These are phyloP conservation scores for Helenozyma rhizophorensis DNA, from an alignment of 805 yeast species.

Conservation along the genomic window DNA sequence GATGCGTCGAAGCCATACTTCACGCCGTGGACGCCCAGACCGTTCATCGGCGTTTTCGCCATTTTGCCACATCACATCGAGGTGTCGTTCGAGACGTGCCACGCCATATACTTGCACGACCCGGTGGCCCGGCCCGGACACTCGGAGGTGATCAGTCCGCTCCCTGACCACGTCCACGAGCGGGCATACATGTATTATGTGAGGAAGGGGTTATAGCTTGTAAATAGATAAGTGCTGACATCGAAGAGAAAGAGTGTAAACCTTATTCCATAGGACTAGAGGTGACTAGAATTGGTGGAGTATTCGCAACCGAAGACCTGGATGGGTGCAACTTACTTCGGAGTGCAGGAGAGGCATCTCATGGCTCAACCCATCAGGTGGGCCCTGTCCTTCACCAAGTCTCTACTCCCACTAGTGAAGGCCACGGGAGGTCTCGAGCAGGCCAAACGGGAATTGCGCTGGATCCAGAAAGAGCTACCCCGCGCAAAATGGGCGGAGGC, in stretches of 20 bases:
- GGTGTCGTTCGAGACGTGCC: conserved; percentile 85
- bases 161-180: conserved; percentile 75
- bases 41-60: conserved; percentile 88
- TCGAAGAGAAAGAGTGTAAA: too few species aligned
- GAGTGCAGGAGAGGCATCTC: too few species aligned
- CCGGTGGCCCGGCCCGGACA: conserved; percentile 97
- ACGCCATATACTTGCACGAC: conserved; percentile 93
- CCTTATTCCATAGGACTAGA: too few species aligned
- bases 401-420: conserved; percentile 29
- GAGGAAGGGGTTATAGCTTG: conserved; percentile 55
- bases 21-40: conserved; percentile 96
- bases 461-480: conserved; percentile 63
- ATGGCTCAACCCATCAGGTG: too few species aligned
- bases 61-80: conserved; percentile 90
- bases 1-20: conserved; percentile 78
- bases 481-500: conserved; percentile 46
- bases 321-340: too few species aligned
- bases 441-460: conserved; percentile 56
- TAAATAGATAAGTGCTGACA: conserved; percentile 9
- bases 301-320: too few species aligned
- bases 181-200: conserved; percentile 93
- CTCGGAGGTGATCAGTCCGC: conserved; percentile 92
- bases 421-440: conserved; percentile 27
- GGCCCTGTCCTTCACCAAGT: too few species aligned
- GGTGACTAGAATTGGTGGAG: too few species aligned